phyloP scores from a whole-genome alignment of 495 filamentous ascomycete genomes.

The Viridothelium virens region DNA sequence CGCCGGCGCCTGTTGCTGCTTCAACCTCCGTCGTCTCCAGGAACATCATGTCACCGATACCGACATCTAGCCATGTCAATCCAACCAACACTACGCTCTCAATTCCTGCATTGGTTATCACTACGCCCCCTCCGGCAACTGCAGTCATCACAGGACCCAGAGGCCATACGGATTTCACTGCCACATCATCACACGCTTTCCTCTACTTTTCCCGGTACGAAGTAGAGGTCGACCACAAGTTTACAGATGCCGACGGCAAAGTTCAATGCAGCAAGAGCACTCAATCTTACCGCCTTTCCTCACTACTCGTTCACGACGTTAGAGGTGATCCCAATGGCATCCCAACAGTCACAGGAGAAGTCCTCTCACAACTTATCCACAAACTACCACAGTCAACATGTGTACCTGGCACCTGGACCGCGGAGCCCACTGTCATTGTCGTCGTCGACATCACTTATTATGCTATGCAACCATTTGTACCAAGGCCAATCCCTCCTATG shows the following conservation, averaged over 20 bases:
- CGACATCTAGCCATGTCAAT: constrained; percentile 20
- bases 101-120: constrained; percentile 18
- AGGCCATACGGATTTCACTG: constrained; percentile 4
- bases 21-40: constrained; percentile 26
- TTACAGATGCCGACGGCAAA: constrained; percentile 14
- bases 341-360: constrained; percentile 19
- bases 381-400: constrained; percentile 10
- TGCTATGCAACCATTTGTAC: neutral
- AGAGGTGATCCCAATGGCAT: constrained; percentile 9
- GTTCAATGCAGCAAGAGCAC: constrained; percentile 15
- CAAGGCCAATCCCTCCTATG: neutral
- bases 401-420: constrained; percentile 18
- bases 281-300: constrained; percentile 15
- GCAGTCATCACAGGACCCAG: constrained; percentile 18
- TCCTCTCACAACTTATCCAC: constrained; percentile 17
- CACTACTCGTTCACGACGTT: constrained; percentile 19
- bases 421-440: constrained; percentile 22
- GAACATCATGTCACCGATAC: constrained; percentile 20
- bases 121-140: constrained; percentile 20
- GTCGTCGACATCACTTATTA: constrained; percentile 18
- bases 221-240: constrained; percentile 15
- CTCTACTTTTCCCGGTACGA: constrained; percentile 28
- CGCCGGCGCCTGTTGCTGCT: constrained; percentile 28
- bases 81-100: constrained; percentile 8
- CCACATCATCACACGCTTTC: constrained; percentile 25